These are phyloP conservation scores for Globisporangium viniferum DNA, from an alignment of 352 stramenopile genomes.

Conservation along the genomic window DNA sequence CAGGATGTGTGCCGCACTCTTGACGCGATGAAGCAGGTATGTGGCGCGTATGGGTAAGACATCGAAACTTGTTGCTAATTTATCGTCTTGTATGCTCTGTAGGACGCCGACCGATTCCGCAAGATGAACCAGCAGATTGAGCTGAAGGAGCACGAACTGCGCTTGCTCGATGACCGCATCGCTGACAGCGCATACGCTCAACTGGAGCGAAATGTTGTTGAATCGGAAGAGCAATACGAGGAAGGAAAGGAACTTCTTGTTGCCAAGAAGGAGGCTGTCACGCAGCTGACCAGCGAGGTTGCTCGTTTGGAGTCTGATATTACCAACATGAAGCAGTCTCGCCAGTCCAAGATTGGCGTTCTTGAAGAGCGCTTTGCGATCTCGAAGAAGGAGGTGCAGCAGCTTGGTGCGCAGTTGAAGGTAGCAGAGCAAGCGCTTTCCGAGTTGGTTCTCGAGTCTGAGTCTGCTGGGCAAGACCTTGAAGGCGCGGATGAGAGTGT, in stretches of 20 bases:
- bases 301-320: conserved; percentile 76
- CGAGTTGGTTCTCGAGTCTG: conserved; percentile 68
- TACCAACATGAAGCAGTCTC: conserved; percentile 76
- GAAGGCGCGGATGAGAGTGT: conserved; percentile 54
- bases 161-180: conserved; percentile 77
- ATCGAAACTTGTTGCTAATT: neutral
- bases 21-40: conserved; percentile 69
- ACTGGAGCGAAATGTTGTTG: conserved; percentile 66
- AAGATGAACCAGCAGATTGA: conserved; percentile 76
- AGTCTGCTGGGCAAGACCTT: conserved; percentile 69
- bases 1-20: conserved; percentile 54
- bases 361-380: conserved; percentile 74
- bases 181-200: conserved; percentile 75
- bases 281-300: conserved; percentile 74
- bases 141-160: conserved; percentile 80
- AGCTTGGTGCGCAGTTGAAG: conserved; percentile 57
- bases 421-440: conserved; percentile 64
- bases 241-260: conserved; percentile 62
- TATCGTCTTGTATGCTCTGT: neutral
- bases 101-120: conserved; percentile 73
- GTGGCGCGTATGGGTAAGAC: neutral
- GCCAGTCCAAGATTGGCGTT: conserved; percentile 74
- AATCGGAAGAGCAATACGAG: conserved; percentile 70
- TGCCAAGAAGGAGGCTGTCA: conserved; percentile 62
- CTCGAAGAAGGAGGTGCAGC: conserved; percentile 73